These are phyloP conservation scores for Phytophthora citricola DNA, from an alignment of 352 stramenopile genomes.

Conservation along the genomic window DNA sequence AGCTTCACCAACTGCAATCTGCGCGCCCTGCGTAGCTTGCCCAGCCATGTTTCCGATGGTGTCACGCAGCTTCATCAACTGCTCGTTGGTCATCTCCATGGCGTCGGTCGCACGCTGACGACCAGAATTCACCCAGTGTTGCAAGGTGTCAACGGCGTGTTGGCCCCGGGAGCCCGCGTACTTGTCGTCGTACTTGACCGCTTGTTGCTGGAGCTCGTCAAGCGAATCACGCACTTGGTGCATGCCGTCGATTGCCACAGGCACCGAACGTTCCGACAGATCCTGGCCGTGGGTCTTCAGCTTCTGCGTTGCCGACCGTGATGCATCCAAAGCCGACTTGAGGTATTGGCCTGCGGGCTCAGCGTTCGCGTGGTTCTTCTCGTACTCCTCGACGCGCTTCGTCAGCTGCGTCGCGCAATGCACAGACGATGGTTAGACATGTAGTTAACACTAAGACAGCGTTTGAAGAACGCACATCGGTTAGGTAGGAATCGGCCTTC, in stretches of 20 bases:
- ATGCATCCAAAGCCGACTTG: constrained; percentile 40
- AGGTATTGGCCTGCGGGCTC: constrained; percentile 60
- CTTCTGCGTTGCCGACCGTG: constrained; percentile 42
- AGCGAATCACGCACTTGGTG: constrained; percentile 49
- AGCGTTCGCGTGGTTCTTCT: constrained; percentile 51
- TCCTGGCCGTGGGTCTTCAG: constrained; percentile 46
- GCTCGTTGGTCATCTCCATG: constrained; percentile 62
- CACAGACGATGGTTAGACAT: not conserved
- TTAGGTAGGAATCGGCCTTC: constrained; percentile 65
- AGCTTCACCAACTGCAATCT: constrained; percentile 53
- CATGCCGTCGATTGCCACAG: constrained; percentile 55
- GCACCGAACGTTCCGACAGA: constrained; percentile 51
- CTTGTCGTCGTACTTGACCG: constrained; percentile 65
- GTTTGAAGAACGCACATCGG: constrained; percentile 28
- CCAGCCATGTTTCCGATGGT: constrained; percentile 47
- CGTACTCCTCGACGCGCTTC: constrained; percentile 62
- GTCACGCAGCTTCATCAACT: constrained; percentile 52
- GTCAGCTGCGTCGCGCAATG: constrained; percentile 45
- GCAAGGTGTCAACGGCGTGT: constrained; percentile 36
- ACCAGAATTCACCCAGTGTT: constrained; percentile 55
- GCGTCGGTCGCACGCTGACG: constrained; percentile 66
- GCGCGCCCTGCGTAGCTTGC: constrained; percentile 28
- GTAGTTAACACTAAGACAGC: not conserved
- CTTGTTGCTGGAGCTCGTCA: constrained; percentile 45
- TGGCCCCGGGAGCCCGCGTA: constrained; percentile 42